These are phyloP conservation scores for Candida taoyuanica DNA, from an alignment of 805 yeast species.

Conservation along the genomic window DNA sequence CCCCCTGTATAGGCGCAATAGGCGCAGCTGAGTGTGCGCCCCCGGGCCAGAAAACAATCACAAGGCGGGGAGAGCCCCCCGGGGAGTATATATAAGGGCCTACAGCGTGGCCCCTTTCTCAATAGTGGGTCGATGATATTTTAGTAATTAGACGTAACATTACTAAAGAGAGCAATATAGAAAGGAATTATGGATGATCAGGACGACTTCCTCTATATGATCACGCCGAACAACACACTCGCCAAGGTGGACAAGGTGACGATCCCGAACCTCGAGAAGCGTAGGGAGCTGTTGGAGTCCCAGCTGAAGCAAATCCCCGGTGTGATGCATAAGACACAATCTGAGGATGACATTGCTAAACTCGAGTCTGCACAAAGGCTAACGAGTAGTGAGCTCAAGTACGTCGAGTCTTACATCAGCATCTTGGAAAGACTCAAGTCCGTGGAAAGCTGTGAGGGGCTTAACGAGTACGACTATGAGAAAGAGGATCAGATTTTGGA, in stretches of 20 bases:
- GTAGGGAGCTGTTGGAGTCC: conserved; percentile 9
- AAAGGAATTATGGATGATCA: not conserved
- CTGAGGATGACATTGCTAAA: conserved; percentile 1
- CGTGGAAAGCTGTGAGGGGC: conserved; percentile 11
- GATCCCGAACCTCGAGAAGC: conserved; percentile 20
- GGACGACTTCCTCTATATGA: conserved; percentile 15
- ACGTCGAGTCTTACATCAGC: conserved; percentile 18
- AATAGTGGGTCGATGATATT: too few relatives aligned
- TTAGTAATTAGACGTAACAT: too few relatives aligned
- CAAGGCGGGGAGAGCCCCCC: too few relatives aligned
- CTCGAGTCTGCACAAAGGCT: conserved; percentile 3
- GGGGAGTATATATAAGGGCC: too few relatives aligned
- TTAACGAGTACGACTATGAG: conserved; percentile 23
- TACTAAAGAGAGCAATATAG: not conserved
- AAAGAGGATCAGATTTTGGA: conserved; percentile 25
- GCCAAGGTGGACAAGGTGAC: conserved; percentile 22
- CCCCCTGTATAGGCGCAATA: too few relatives aligned
- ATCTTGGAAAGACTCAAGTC: conserved; percentile 19
- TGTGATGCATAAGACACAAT: conserved; percentile 5
- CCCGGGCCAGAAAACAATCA: too few relatives aligned
- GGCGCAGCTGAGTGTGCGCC: too few relatives aligned
- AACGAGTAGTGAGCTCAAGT: conserved; percentile 19
- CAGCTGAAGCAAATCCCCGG: conserved; percentile 13
- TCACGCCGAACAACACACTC: conserved; percentile 24
- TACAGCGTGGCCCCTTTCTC: too few relatives aligned